phyloP scores from a whole-genome alignment of 495 filamentous ascomycete genomes.

The Saxispiralis lemnorum region DNA sequence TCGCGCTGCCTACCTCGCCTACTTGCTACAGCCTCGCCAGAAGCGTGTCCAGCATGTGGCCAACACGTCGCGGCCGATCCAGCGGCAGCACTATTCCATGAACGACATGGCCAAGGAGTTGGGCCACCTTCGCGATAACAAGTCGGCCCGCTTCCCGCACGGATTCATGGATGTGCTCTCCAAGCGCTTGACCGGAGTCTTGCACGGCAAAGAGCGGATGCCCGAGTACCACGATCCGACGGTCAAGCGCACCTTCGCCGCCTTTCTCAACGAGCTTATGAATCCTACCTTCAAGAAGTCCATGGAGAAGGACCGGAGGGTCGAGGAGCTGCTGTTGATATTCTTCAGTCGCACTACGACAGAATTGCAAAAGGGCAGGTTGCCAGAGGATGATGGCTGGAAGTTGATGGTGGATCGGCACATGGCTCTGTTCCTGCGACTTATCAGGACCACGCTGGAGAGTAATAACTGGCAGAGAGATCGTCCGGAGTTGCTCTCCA shows the following conservation, averaged over 20 bases:
- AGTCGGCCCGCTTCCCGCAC: slow-evolving; percentile 63
- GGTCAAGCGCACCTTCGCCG: slow-evolving; percentile 68
- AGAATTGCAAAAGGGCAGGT: slow-evolving; percentile 66
- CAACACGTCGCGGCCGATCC: slow-evolving; percentile 36
- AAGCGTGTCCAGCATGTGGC: slow-evolving; percentile 68
- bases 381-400: slow-evolving; percentile 73
- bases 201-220: slow-evolving; percentile 53
- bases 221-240: slow-evolving; percentile 59
- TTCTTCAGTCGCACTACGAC: slow-evolving; percentile 86
- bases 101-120: slow-evolving; percentile 61
- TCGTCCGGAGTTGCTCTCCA: slow-evolving; percentile 59
- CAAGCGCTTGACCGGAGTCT: slow-evolving; percentile 46
- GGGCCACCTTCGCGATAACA: slow-evolving; percentile 52
- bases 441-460: slow-evolving; percentile 63
- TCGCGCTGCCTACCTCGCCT: slow-evolving; percentile 77
- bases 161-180: slow-evolving; percentile 55
- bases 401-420: slow-evolving; percentile 86
- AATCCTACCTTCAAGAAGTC: slow-evolving; percentile 51
- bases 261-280: slow-evolving; percentile 59
- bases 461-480: slow-evolving; percentile 66
- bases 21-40: slow-evolving; percentile 78
- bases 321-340: slow-evolving; percentile 75
- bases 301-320: slow-evolving; percentile 83
- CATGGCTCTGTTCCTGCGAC: slow-evolving; percentile 81
- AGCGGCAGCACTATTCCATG: slow-evolving; percentile 51